Base-by-base conservation (phyloP, 257 asterid species). In the Solanum sejunctum region DNA sequence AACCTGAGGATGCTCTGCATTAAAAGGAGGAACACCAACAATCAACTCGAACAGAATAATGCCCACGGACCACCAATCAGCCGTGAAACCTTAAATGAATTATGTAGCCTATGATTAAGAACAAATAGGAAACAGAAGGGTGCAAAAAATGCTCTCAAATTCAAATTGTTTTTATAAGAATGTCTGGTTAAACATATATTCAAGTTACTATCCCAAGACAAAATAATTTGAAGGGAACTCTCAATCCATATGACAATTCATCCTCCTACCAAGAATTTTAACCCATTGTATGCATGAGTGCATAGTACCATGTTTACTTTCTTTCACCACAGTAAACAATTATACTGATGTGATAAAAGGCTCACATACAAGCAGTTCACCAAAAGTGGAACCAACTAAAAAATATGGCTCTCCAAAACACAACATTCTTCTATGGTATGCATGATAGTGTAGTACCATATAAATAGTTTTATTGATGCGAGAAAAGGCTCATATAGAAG, bases 61-160 rank as follows among this genome's bases (percentile, higher is more conserved):
- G 83, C 99, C 99, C 85, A 97, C 99, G 45, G 99, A 97, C 99
- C 99, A 97, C 99, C 99, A 97, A 97, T 97, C 99, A 43, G 99
- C 99, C 61, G 97, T 93, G 85, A 90, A 93, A 67, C 93, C 99
- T 97, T 93, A 85, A 72, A 73, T 83, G 87, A 86, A 64, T 47
- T 80, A 83, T 17, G 78, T 41, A 51, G 70, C 64, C 64, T 77
- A 77, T 43, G 56, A 45, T 72, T 72, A 77, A 36, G 78, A 69
- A 77, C 41, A 26, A 15, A 51, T 51, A 32, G n/a, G 10, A 77
- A 77, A 77, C 61, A 77, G 82, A 77, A 49, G 39, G 82, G 45
- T 10, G 63, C 1, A 77, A 77, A 49, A 26, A 16, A 77, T 15
- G 16, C 63, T 51, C 23, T 77, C 23, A 77, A 51, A 77, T 73